Evolutionary conservation across 805 yeast genomes (phyloP), one percentile per base, ranked within the genome.

Genomic region (Candida methanosorbosa): DNA sequence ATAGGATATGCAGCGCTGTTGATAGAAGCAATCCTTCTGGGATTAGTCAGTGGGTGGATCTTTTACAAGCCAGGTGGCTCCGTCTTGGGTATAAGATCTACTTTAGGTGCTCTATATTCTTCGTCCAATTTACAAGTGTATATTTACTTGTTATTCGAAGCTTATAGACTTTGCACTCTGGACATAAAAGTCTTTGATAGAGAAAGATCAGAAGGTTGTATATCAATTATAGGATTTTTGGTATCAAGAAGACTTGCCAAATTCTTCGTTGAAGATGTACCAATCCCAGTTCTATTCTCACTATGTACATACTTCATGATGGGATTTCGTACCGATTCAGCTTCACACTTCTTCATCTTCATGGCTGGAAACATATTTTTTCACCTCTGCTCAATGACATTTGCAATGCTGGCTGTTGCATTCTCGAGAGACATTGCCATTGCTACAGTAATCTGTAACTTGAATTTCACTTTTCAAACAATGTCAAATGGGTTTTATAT

Each of bases 401-500:
- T 68, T 41, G 83, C 81, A 0, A 65, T 69, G 48, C 23, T 52
- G 3, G 61, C 68, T 8, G 78, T 79, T 29, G 68, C 85, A 1
- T 41, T 78, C 6, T 65, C 78, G 2, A 54, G 81, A 32, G 80
- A 78, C 43, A 79, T 78, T 40, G 56, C 86, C 2, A 58, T 67
- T 20, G 79, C 87, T 2, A 63, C 81, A 0, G 57, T 81, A 37
- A 55, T 75, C n/a, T 67, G 75, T 22, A 82, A 81, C 46, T 50
- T 76, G 35, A 68, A 75, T 40, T 81, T 75, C 50, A 83, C 86
- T 21, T 58, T 81, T 19, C 85, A 83, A 47, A 73, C 83, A 34
- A 72, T 81, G 67, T 84, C 85, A 0, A 78, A 85, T 53, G 95
- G 95, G 1, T 82, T 74, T 56, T 84, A 81, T 49, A 81, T 79